Conservation (phyloP, 176 grass and related monocot species). For the Carex pumila region DNA sequence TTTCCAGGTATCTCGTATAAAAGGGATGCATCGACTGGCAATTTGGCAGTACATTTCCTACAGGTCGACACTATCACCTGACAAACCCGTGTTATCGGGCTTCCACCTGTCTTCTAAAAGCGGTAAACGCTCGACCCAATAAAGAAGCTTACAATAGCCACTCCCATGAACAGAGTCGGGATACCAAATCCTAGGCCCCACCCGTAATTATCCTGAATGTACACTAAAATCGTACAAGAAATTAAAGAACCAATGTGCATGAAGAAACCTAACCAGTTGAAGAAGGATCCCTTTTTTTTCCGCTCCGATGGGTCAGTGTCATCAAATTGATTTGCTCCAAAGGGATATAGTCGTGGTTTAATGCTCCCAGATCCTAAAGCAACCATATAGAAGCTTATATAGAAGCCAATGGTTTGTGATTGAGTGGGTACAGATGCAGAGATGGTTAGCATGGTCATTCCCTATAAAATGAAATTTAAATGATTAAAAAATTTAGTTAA, state of each 20-base stretch:
- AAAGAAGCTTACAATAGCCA: slow-evolving; percentile 64
- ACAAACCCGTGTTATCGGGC: slow-evolving; percentile 40
- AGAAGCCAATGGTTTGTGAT: slow-evolving; percentile 14
- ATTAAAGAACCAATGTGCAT: slow-evolving; percentile 66
- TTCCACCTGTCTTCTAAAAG: slow-evolving; percentile 56
- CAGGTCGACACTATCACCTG: slow-evolving; percentile 49
- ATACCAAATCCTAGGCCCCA: slow-evolving; percentile 70
- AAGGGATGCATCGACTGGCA: slow-evolving; percentile 19
- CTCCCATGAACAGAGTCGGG: slow-evolving; percentile 55
- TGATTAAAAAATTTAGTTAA: not conserved
- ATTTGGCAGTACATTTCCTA: slow-evolving; percentile 26
- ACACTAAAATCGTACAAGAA: slow-evolving; percentile 53
- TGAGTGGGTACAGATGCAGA: not conserved
- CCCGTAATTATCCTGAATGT: slow-evolving; percentile 68
- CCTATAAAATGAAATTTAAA: not conserved
- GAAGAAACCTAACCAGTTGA: slow-evolving; percentile 80
- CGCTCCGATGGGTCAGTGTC: slow-evolving; percentile 27
- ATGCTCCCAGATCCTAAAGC: slow-evolving; percentile 46
- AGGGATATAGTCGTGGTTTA: slow-evolving; percentile 45
- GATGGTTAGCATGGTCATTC: slow-evolving; percentile 4
- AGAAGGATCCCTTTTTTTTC: slow-evolving; percentile 40
- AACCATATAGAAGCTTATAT: slow-evolving; percentile 38
- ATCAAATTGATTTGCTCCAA: slow-evolving; percentile 65
- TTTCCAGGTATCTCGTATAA: slow-evolving; percentile 26
- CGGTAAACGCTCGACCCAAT: slow-evolving; percentile 45